These are phyloP conservation scores for Solanum chmielewskii DNA, from an alignment of 257 asterid genomes.

Conservation along the genomic window DNA sequence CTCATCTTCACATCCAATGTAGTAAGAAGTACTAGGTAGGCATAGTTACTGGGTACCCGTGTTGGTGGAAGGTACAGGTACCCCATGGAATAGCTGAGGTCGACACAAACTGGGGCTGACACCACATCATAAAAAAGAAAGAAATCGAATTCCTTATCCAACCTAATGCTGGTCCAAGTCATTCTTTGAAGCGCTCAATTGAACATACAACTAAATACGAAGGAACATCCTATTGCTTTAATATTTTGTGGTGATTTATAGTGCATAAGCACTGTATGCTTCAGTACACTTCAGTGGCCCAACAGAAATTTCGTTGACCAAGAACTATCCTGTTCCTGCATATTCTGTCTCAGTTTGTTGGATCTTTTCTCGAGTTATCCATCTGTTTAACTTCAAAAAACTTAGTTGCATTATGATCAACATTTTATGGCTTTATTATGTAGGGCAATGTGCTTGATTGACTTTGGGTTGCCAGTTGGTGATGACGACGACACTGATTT, in stretches of 20 bases:
- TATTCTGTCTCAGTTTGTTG: not conserved
- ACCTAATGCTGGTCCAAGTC: not conserved
- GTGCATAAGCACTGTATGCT: not conserved
- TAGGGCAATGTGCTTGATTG: constrained; percentile 87
- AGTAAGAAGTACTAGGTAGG: not conserved
- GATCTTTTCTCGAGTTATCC: not conserved
- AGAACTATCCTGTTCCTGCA: not conserved
- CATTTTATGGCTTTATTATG: not conserved
- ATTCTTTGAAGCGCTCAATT: not conserved
- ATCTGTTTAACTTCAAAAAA: not conserved
- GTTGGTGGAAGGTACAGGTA: not conserved
- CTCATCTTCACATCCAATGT: not conserved
- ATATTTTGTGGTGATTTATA: not conserved
- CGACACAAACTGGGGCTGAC: not conserved
- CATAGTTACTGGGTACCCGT: not conserved
- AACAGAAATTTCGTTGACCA: not conserved
- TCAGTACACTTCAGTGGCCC: not conserved
- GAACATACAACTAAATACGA: not conserved
- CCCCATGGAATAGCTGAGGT: not conserved
- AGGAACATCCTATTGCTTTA: not conserved
- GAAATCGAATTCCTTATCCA: not conserved
- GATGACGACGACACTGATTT: constrained; percentile 29
- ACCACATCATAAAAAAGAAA: not conserved
- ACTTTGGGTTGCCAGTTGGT: constrained; percentile 70
- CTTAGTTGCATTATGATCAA: not conserved